These are phyloP conservation scores for Paraphoma chrysanthemicola DNA, from an alignment of 2,329 filamentous ascomycete species.

Conservation along the genomic window DNA sequence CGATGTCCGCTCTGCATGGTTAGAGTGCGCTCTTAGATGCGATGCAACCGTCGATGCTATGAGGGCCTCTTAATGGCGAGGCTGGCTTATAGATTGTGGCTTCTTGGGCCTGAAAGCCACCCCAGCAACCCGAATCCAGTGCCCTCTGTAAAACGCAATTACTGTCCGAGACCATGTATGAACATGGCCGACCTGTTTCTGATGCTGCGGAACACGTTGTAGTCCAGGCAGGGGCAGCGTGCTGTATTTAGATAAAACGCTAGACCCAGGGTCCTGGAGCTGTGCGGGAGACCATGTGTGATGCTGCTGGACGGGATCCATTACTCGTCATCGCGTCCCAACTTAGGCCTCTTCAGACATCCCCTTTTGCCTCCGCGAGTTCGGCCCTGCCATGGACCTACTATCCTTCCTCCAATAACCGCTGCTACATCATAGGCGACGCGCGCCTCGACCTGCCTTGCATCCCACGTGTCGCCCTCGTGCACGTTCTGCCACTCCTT, in stretches of 20 bases:
- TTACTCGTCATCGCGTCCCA: constrained; percentile 29
- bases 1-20: too few species aligned
- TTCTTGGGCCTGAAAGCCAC: neutral
- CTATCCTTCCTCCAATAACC: constrained; percentile 14
- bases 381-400: constrained; percentile 20
- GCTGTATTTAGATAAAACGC: constrained; percentile 17
- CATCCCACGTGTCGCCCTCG: constrained; percentile 18
- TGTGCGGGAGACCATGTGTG: constrained; percentile 27
- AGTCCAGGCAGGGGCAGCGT: constrained; percentile 13
- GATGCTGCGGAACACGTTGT: neutral
- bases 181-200: neutral
- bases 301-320: constrained; percentile 18
- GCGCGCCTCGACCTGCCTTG: constrained; percentile 14
- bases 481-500: constrained; percentile 30
- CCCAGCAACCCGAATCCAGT: neutral
- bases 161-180: too few species aligned
- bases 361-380: constrained; percentile 21
- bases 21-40: too few species aligned
- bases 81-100: neutral
- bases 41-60: neutral
- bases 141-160: neutral
- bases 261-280: constrained; percentile 23
- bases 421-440: constrained; percentile 8
- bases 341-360: constrained; percentile 19
- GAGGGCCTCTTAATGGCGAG: neutral